Evolutionary conservation across 1,284 basidiomycete genomes (phyloP).

Genomic region (Volvariella volvacea): DNA sequence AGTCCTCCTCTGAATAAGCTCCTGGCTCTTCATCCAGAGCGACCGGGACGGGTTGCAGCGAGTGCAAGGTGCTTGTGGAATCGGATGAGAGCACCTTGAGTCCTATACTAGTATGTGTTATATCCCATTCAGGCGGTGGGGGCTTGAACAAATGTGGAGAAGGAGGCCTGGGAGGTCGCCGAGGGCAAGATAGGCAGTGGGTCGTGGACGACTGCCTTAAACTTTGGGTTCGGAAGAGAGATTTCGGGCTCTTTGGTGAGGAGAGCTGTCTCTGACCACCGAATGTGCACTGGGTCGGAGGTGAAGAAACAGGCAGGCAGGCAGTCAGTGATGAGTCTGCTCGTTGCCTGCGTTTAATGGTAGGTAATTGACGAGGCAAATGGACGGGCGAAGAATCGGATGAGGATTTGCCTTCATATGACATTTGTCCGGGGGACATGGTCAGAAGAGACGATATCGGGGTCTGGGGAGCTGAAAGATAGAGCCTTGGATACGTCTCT

Average conservation of each 20-base stretch:
- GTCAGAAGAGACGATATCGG: slow-evolving; percentile 5
- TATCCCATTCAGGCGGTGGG: not conserved
- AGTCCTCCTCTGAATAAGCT: not conserved
- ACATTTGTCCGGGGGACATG: slow-evolving; percentile 11
- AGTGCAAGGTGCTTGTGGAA: not conserved
- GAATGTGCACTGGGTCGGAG: not conserved
- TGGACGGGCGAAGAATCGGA: not conserved
- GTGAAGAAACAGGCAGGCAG: not conserved
- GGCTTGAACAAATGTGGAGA: slow-evolving; percentile 16
- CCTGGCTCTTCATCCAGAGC: not conserved
- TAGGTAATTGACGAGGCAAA: not conserved
- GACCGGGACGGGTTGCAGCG: not conserved
- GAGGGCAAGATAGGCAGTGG: slow-evolving; percentile 9
- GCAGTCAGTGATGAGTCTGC: not conserved
- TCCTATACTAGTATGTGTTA: too few relatives aligned
- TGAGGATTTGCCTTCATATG: slow-evolving; percentile 5
- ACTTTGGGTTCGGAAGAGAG: not conserved
- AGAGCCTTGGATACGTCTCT: slow-evolving; percentile 4
- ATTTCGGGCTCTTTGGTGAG: not conserved
- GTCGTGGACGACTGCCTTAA: not conserved
- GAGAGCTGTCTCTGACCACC: not conserved
- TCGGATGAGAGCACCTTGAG: not conserved
- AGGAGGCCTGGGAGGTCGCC: slow-evolving; percentile 21
- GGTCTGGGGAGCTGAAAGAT: not conserved
- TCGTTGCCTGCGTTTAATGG: too few relatives aligned